These are phyloP conservation scores for Fusarium floridanum DNA, from an alignment of 2,329 filamentous ascomycete species.

Conservation along the genomic window DNA sequence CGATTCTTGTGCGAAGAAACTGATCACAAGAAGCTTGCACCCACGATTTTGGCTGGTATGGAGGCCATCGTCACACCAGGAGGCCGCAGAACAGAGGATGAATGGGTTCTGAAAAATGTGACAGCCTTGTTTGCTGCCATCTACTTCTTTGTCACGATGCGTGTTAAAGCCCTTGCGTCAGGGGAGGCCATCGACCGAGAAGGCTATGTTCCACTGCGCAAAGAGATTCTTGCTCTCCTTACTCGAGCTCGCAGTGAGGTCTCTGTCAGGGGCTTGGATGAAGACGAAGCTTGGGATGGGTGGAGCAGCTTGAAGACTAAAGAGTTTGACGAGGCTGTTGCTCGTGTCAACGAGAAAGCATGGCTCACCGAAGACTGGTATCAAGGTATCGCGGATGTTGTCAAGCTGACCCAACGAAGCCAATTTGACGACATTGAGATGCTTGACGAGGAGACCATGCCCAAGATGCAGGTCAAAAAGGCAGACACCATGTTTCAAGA, in stretches of 20 bases:
- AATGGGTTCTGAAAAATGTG: slow-evolving; percentile 63
- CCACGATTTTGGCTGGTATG: slow-evolving; percentile 81
- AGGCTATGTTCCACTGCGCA: slow-evolving; percentile 60
- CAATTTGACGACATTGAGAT: slow-evolving; percentile 52
- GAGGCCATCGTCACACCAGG: slow-evolving; percentile 65
- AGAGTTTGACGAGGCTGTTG: slow-evolving; percentile 73
- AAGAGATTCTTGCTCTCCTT: slow-evolving; percentile 60
- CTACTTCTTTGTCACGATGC: slow-evolving; percentile 70
- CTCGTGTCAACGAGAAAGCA: slow-evolving; percentile 66
- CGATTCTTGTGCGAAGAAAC: slow-evolving; percentile 73
- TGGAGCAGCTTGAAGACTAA: slow-evolving; percentile 63
- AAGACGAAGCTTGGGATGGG: slow-evolving; percentile 65
- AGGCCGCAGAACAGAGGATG: slow-evolving; percentile 60
- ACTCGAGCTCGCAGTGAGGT: slow-evolving; percentile 58
- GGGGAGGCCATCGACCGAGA: slow-evolving; percentile 56
- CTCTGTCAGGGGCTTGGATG: slow-evolving; percentile 53
- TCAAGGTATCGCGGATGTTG: slow-evolving; percentile 67
- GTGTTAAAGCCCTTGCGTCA: slow-evolving; percentile 58
- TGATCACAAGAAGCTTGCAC: slow-evolving; percentile 71
- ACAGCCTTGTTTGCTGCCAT: slow-evolving; percentile 70
- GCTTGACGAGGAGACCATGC: slow-evolving; percentile 50
- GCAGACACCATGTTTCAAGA: slow-evolving; percentile 82
- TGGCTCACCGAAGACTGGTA: slow-evolving; percentile 77
- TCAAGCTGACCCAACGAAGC: slow-evolving; percentile 50
- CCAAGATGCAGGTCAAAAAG: slow-evolving; percentile 60